Evolutionary conservation across 805 yeast genomes (phyloP).

Genomic region (Candida ponderosae): DNA sequence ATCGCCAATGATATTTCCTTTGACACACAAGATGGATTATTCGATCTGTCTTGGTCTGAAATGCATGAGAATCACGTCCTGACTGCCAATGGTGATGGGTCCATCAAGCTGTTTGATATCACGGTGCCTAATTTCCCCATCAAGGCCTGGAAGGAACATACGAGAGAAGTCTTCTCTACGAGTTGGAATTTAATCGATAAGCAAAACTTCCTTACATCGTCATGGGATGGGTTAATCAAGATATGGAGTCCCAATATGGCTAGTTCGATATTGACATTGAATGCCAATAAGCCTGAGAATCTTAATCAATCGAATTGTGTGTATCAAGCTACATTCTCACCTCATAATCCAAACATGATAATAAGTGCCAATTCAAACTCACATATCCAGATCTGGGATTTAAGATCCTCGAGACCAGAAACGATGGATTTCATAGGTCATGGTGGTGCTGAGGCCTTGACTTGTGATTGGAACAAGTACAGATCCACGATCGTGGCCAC

Average conservation of each 20-base stretch:
- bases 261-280: slow-evolving; percentile 50
- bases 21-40: slow-evolving; percentile 91
- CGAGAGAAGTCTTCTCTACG: slow-evolving; percentile 63
- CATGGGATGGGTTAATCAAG: slow-evolving; percentile 91
- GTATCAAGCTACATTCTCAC: slow-evolving; percentile 77
- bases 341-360: slow-evolving; percentile 68
- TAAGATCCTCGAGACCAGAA: slow-evolving; percentile 57
- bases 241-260: slow-evolving; percentile 63
- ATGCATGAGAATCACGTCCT: slow-evolving; percentile 78
- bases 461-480: slow-evolving; percentile 90
- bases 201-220: slow-evolving; percentile 60
- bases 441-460: slow-evolving; percentile 70
- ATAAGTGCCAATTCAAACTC: slow-evolving; percentile 72
- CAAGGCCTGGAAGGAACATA: slow-evolving; percentile 69
- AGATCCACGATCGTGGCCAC: slow-evolving; percentile 72
- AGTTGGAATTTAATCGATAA: slow-evolving; percentile 71
- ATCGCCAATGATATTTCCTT: slow-evolving; percentile 48
- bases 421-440: slow-evolving; percentile 59
- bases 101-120: slow-evolving; percentile 73
- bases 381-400: slow-evolving; percentile 74
- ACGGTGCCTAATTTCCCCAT: slow-evolving; percentile 63
- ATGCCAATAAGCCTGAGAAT: slow-evolving; percentile 22
- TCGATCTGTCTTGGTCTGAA: slow-evolving; percentile 88
- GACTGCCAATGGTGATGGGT: slow-evolving; percentile 87
- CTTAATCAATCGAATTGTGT: slow-evolving; percentile 43